Conservation (phyloP, 805 yeast species). For the Metschnikowia baotianmanensis region DNA sequence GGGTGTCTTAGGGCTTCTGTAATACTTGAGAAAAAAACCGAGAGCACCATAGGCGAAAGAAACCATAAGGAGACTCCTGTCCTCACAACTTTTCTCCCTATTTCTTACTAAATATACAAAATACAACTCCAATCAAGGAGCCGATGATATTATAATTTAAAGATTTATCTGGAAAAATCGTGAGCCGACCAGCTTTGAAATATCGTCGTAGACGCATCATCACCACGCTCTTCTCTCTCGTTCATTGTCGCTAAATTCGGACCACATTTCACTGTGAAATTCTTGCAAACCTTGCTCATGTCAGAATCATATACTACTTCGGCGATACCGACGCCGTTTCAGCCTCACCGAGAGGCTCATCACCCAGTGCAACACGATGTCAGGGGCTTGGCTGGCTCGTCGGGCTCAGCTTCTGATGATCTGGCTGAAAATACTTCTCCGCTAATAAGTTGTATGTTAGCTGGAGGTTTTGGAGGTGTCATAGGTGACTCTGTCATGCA, state of each 20-base stretch:
- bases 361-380: constrained; percentile 2
- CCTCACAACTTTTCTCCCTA: no score
- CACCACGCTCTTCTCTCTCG: neutral
- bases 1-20: no score
- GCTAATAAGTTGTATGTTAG: constrained; percentile 62
- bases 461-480: constrained; percentile 95
- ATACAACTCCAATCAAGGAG: no score
- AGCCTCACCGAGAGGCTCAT: constrained; percentile 15
- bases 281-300: constrained; percentile 7
- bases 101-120: no score
- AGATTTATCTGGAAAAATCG: no score
- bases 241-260: no score
- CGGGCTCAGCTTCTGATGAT: constrained; percentile 3
- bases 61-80: no score
- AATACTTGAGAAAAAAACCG: neutral
- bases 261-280: no score
- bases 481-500: constrained; percentile 94
- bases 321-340: constrained; percentile 23
- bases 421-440: constrained; percentile 33
- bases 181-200: no score
- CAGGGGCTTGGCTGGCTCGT: constrained; percentile 1
- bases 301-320: constrained; percentile 18
- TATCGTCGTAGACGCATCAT: no score
- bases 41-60: neutral
- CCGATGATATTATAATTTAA: no score